Evolutionary conservation across 257 asterid species (phyloP), one percentile per base, ranked within the genome.

Genomic region (Gynochthodes officinalis): DNA sequence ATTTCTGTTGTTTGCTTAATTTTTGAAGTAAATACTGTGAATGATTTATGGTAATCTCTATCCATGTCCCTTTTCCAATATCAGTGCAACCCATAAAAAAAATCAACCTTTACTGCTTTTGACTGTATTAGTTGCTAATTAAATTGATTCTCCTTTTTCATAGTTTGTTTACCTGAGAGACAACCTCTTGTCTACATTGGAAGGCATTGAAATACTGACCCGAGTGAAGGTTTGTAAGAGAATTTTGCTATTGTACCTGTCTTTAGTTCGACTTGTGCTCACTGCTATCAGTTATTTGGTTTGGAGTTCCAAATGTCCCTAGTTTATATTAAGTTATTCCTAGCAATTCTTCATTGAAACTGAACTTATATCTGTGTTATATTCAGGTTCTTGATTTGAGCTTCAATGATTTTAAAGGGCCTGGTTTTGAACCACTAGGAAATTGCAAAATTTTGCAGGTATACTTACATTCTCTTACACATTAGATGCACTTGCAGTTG

Each of bases 131-230:
- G 21, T 12, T 27, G 67, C 70, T 58, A 10, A 73, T 67, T 59
- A 33, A 7, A 37, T 14, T 16, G 33, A 15, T 68, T 68, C 27
- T 69, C 52, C 37, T 37, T 37, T 69, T 77, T 78, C 76, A 86
- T 92, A 95, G 99, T 95, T 95, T 85, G 97, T 95, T 76, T 95
- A 95, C 83, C 96, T 95, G 76, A 90, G 99, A 86, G 99, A 95
- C 85, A 95, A 95, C 79, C 88, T 88, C 69, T 83, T 95, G 82
- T 87, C 98, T n/a, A 69, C 93, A 49, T 73, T 95, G 87, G 99
- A 95, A 84, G 99, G 99, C 53, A 75, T 91, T 80, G 98, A 92
- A 82, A 88, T 83, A 77, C 87, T 95, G 84, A 87, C 83, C 71
- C 86, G 95, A 59, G 97, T 92, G 88, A 95, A 95, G 99, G 99